Evolutionary conservation across 2,329 filamentous ascomycete species (phyloP), one percentile per base, ranked within the genome.

Genomic region (Fusarium sp.): DNA sequence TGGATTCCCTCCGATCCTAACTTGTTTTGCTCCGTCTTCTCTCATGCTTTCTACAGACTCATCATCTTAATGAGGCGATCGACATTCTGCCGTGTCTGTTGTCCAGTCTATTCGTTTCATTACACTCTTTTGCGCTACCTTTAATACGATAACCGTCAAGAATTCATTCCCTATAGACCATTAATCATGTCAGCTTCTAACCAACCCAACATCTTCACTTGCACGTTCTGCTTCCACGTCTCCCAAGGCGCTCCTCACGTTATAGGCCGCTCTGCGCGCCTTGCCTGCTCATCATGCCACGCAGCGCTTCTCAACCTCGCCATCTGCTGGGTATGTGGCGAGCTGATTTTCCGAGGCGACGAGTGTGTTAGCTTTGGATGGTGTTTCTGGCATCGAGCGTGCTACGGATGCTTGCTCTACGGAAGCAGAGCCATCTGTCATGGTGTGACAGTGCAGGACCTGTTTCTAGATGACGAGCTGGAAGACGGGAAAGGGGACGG

Each of bases 361-460:
- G 83, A 86, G 55, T 83, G 81, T 60, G 81, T 86, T 36, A 85
- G 83, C 62, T 76, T 86, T n/a, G 83, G 83, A 0, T 86, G 81
- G 84, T 85, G 83, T 66, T 87, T 87, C 68, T 87, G 83, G 85
- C 84, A 87, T 67, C 76, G 77, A 35, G 76, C 72, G 1, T 87
- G 83, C 69, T 87, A 85, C 70, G 83, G 84, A 13, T 87, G 83
- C 68, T 68, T 87, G 58, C 72, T 86, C 35, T 86, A 77, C 54
- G 81, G 83, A 15, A 78, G 72, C 53, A 76, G 73, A 57, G 62
- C 73, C 11, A 70, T 81, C 3, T 74, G 76, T 22, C 68, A 67
- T 19, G 79, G 76, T 3, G 67, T 77, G 19, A 66, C 61, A 3
- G 58, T 81, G 1, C 56, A 59, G 46, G 74, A 79, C 7, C 60